Base-by-base conservation (phyloP, 1,284 basidiomycete species). In the Exsudoporus floridanus region DNA sequence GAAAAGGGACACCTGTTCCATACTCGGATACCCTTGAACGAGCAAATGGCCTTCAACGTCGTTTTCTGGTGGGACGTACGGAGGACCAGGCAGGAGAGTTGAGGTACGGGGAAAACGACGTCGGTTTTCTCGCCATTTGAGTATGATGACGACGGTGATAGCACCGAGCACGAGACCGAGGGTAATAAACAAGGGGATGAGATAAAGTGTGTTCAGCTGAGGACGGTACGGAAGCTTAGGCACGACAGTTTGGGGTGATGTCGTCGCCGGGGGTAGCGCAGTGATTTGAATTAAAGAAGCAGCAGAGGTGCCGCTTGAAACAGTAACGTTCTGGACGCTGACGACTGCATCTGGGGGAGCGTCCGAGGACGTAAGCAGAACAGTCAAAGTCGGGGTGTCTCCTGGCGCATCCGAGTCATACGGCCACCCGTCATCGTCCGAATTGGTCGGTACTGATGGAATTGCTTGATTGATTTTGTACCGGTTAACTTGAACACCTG, bases 111-210 rank as follows among this genome's bases (percentile, higher is more conserved):
- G 37, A 12, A 52, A 43, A 19, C 49, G 43, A 13, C 31, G 38
- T 19, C 46, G 40, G 1, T 18, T 52, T 21, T 49, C 48, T 18
- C 57, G 56, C 39, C 61, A 65, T 33, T 65, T 65, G 50, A 68
- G 50, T 10, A 63, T 46, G 4, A 57, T 25, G 6, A 18, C 65
- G 5, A 63, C 56, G 1, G 50, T 52, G 16, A 71, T 60, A 18
- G 62, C 61, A 27, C 78, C 77, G 7, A 73, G 56, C 1, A 65
- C 52, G 16, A 70, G 56, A 18, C 75, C 77, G 6, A 74, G 59
- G 1, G 70, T 50, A 7, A 69, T 63, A 34, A 77, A 77, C 19
- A 80, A 44, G 0, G 78, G 75, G 1, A 71, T 55, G 28, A 79
- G 71, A 38, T 72, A 76, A 14, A 71, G 62, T 14, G 70, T 44